These are phyloP conservation scores for Trapa bicornis DNA, from an alignment of 345 rosid genomes.

Conservation along the genomic window DNA sequence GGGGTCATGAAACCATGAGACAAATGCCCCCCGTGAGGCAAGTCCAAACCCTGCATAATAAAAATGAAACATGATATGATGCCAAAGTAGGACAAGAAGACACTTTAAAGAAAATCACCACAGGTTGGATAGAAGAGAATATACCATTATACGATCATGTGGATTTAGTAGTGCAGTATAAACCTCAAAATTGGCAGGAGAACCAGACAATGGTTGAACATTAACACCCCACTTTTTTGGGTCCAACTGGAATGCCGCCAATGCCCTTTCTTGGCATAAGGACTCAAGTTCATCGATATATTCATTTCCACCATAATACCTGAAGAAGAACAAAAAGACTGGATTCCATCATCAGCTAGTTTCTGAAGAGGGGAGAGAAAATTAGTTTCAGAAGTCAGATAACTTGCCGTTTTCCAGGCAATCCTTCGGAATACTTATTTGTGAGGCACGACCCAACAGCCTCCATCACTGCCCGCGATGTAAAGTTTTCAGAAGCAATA, in stretches of 20 bases:
- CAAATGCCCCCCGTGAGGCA: constrained; percentile 68
- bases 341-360: background rate
- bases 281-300: constrained; percentile 79
- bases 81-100: background rate
- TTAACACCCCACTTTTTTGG: constrained; percentile 80
- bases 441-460: constrained; percentile 93
- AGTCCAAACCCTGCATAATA: too few relatives aligned
- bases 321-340: constrained; percentile 9
- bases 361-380: background rate
- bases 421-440: constrained; percentile 89
- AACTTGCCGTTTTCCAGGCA: constrained; percentile 81
- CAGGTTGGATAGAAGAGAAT: background rate
- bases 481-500: constrained; percentile 89
- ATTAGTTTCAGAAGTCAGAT: background rate
- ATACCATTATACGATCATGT: constrained; percentile 84
- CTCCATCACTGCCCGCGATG: constrained; percentile 91
- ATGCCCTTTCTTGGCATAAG: constrained; percentile 77
- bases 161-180: constrained; percentile 82
- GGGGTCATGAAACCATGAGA: constrained; percentile 98
- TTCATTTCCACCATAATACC: constrained; percentile 95
- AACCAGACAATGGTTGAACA: constrained; percentile 92
- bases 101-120: background rate
- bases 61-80: too few relatives aligned
- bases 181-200: constrained; percentile 95
- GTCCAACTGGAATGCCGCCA: constrained; percentile 67